phyloP scores from a whole-genome alignment of 1,139 yeast species.

The Protomyces inouyei region DNA sequence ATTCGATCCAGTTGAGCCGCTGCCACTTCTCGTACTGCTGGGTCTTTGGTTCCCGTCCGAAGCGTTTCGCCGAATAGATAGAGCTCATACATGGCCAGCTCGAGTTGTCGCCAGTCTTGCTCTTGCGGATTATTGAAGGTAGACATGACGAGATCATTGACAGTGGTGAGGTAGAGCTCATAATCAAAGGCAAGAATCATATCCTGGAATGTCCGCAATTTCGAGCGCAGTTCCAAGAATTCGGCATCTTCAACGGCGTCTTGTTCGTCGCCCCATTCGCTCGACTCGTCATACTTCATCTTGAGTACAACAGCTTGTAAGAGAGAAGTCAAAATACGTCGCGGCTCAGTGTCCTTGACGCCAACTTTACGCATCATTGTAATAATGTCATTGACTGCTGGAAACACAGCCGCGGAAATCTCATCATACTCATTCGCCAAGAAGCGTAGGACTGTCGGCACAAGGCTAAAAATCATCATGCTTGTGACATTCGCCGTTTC shows the following conservation, averaged over 20 bases:
- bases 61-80: conserved; percentile 73
- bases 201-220: conserved; percentile 75
- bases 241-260: conserved; percentile 64
- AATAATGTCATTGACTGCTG: conserved; percentile 70
- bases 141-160: conserved; percentile 61
- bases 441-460: conserved; percentile 70
- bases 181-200: conserved; percentile 73
- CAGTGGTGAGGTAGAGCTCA: conserved; percentile 62
- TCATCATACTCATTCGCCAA: conserved; percentile 83
- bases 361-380: conserved; percentile 60
- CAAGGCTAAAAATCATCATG: conserved; percentile 52
- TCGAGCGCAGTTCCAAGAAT: conserved; percentile 69
- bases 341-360: conserved; percentile 36
- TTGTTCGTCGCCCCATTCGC: conserved; percentile 54
- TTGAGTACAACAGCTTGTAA: conserved; percentile 68
- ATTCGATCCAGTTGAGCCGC: conserved; percentile 42
- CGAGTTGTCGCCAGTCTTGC: conserved; percentile 71
- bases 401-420: conserved; percentile 73
- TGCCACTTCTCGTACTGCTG: conserved; percentile 13
- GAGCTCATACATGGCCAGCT: conserved; percentile 79
- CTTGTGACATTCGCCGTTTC: conserved; percentile 44
- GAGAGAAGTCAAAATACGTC: conserved; percentile 55
- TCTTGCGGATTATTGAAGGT: conserved; percentile 42
- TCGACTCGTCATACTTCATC: conserved; percentile 71
- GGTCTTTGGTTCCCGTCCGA: conserved; percentile 39